Base-by-base conservation (phyloP, 83 land plant genomes). In the Picea abies region DNA sequence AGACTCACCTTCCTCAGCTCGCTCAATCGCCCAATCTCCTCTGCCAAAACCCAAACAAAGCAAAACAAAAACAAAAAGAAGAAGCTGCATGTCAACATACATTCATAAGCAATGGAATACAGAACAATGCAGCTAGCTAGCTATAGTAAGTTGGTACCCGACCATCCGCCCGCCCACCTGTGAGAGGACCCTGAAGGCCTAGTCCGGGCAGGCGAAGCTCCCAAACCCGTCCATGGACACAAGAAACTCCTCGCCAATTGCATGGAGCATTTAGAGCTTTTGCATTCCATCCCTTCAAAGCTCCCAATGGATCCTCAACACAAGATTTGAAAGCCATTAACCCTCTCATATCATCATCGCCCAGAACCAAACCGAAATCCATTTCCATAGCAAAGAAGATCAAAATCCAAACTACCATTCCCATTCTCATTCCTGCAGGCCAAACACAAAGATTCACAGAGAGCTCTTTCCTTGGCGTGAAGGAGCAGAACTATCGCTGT, bases 181-280 rank as follows among this genome's bases (percentile, higher is more conserved):
- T 79, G 72, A 95, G 75, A 17, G 85, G 80, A 49, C 99, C 99
- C 39, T 79, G 73, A 82, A 96, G 94, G 56, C 87, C 86, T 49
- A 91, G 87, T 25, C 90, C 93, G 5, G 96, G 96, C 44, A 95
- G 88, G 41, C 93, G 93, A 77, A 96, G 94, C 90, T 92, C 96
- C 63, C 17, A 58, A 41, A 96, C 97, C 23, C 91, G 82, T 73
- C 83, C 73, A 81, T 23, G 0, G 63, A n/a, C 41, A 84, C 99
- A 96, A 3, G 63, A 35, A 7, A 96, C 91, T 10, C 99, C 99
- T 60, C 90, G 86, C 97, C 99, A 96, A 78, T 84, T 87, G 83
- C 99, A 96, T 4, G 99, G 99, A 8, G 94, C 92, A 10, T 60
- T n/a, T 23, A 86, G 81, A 60, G 86, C 64, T 65, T 87, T 70